phyloP scores from a whole-genome alignment of 164 flowering plant species.

The Vitis rotundifolia region DNA sequence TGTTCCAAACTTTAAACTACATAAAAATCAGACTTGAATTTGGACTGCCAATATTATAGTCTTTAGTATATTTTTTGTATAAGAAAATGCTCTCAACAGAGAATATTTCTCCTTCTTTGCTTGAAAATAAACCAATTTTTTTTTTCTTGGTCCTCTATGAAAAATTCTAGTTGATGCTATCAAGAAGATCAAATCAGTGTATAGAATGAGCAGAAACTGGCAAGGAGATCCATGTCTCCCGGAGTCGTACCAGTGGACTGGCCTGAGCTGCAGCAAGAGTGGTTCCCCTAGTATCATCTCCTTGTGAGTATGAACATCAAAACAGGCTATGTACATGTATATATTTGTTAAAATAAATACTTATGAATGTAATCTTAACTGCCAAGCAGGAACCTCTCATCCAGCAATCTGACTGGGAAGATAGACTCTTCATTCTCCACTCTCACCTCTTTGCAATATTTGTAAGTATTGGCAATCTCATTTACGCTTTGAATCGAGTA shows the following conservation, averaged over 20 bases:
- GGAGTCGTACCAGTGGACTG: slow-evolving; percentile 31
- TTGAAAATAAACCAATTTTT: no score
- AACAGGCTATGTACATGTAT: no score
- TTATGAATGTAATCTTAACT: neutral
- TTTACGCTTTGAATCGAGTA: no score
- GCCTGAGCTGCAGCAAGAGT: slow-evolving; percentile 33
- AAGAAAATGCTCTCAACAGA: no score
- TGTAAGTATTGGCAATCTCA: slow-evolving; percentile 33
- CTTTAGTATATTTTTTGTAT: no score
- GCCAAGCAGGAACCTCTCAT: slow-evolving; percentile 35
- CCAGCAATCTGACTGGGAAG: slow-evolving; percentile 36
- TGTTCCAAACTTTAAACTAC: no score
- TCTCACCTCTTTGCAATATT: slow-evolving; percentile 23
- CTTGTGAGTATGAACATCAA: slow-evolving; percentile 31
- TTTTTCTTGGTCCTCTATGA: no score
- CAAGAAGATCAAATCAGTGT: slow-evolving; percentile 23
- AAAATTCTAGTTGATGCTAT: slow-evolving; percentile 30
- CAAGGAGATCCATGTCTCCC: slow-evolving; percentile 58
- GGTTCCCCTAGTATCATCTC: slow-evolving; percentile 31
- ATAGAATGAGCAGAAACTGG: slow-evolving; percentile 40
- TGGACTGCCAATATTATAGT: no score
- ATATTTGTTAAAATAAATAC: no score
- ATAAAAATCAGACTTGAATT: no score
- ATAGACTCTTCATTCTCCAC: slow-evolving; percentile 28
- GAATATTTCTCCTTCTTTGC: neutral